Percentiles rank a stretch among this genome's conserved stretches.
Conservation (phyloP, 2,329 filamentous ascomycete genomes). For the Pseudohalonectria lignicola region DNA sequence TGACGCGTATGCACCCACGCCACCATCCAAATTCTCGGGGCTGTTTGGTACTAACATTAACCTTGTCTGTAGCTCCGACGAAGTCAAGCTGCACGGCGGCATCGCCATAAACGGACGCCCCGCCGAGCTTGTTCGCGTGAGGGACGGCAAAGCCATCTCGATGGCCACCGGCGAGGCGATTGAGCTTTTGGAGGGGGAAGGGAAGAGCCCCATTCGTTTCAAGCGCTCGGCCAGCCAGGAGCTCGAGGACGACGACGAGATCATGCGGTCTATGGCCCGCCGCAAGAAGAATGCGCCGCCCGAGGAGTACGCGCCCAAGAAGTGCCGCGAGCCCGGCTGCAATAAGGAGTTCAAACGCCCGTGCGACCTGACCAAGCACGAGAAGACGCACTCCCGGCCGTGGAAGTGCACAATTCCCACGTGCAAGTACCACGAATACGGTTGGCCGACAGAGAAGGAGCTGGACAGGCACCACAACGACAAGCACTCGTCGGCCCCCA, state of each 20-base stretch:
- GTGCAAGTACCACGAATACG: slow-evolving; percentile 84
- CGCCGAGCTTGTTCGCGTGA: slow-evolving; percentile 72
- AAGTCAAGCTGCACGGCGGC: slow-evolving; percentile 72
- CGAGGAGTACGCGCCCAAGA: slow-evolving; percentile 71
- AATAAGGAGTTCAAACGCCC: slow-evolving; percentile 90
- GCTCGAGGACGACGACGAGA: slow-evolving; percentile 68
- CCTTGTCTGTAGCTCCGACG: slow-evolving; percentile 36
- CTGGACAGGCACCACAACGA: slow-evolving; percentile 93
- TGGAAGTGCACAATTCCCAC: slow-evolving; percentile 79
- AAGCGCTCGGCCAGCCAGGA: slow-evolving; percentile 60
- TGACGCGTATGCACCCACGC: slow-evolving; percentile 35
- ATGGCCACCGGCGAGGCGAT: slow-evolving; percentile 60
- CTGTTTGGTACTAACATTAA: slow-evolving; percentile 12
- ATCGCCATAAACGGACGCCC: slow-evolving; percentile 72
- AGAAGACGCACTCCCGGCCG: slow-evolving; percentile 92
- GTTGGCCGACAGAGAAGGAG: slow-evolving; percentile 97
- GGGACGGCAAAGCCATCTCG: slow-evolving; percentile 69
- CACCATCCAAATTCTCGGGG: background rate
- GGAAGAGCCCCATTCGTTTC: slow-evolving; percentile 38
- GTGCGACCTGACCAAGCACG: slow-evolving; percentile 96
- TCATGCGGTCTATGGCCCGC: slow-evolving; percentile 87
- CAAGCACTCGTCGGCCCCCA: slow-evolving; percentile 74
- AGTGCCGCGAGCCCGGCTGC: slow-evolving; percentile 65
- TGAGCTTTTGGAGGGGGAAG: slow-evolving; percentile 35
- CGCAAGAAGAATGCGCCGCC: slow-evolving; percentile 87